These are phyloP conservation scores for Saturnispora diversa DNA, from an alignment of 805 yeast species.

Conservation along the genomic window DNA sequence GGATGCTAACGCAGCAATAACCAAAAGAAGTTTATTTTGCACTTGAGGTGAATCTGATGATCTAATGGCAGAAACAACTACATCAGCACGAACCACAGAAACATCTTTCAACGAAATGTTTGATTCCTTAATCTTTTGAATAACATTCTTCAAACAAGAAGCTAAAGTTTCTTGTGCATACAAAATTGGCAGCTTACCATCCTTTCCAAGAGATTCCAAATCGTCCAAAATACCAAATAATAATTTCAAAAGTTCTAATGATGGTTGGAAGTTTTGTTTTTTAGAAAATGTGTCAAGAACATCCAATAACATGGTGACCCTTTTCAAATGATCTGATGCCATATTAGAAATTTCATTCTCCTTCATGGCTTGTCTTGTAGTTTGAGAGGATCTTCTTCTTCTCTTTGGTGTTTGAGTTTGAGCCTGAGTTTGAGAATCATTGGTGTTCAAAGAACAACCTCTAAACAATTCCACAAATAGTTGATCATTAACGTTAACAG, in stretches of 20 bases:
- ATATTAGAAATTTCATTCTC: conserved; percentile 61
- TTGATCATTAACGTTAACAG: conserved; percentile 45
- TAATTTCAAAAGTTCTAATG: conserved; percentile 32
- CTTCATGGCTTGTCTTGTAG: conserved; percentile 67
- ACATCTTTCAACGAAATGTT: conserved; percentile 41
- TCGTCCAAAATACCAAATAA: conserved; percentile 59
- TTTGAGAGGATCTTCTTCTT: conserved; percentile 74
- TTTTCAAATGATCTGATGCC: conserved; percentile 73
- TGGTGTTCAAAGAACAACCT: conserved; percentile 31
- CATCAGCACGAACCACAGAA: conserved; percentile 73
- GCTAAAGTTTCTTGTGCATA: conserved; percentile 90
- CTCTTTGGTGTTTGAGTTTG: conserved; percentile 58
- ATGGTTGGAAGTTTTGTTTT: conserved; percentile 18
- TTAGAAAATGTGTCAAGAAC: conserved; percentile 50
- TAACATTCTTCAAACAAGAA: conserved; percentile 68
- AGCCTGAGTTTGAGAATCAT: conserved; percentile 20
- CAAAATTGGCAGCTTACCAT: conserved; percentile 83
- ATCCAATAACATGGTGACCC: conserved; percentile 72
- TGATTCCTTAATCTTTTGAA: conserved; percentile 43
- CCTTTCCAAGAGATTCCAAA: conserved; percentile 77
- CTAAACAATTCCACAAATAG: conserved; percentile 53
- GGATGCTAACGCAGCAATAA: conserved; percentile 80
- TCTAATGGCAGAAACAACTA: conserved; percentile 84
- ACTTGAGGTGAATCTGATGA: conserved; percentile 89
- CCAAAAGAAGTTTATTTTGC: conserved; percentile 78